These are phyloP conservation scores for Camelina sativa DNA, from an alignment of 345 rosid species.

Conservation along the genomic window DNA sequence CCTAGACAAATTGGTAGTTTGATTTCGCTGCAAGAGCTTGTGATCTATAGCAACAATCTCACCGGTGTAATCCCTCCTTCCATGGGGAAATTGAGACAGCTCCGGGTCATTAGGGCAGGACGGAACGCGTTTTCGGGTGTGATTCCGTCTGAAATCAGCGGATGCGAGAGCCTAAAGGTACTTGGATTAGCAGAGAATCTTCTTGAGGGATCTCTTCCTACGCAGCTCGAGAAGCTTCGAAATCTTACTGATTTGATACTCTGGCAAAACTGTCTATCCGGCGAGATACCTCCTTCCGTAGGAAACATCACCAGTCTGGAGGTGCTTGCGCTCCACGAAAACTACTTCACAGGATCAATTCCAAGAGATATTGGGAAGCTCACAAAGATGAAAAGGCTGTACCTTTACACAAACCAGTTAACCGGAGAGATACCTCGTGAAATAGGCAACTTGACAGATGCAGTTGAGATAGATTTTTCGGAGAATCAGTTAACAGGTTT, in stretches of 20 bases:
- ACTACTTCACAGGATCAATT: conserved; percentile 61
- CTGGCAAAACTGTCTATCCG: conserved; percentile 73
- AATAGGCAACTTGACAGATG: conserved; percentile 58
- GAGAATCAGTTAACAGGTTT: conserved; percentile 69
- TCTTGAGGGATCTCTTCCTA: conserved; percentile 72
- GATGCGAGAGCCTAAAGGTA: conserved; percentile 67
- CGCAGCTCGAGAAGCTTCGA: conserved; percentile 57
- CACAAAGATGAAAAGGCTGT: conserved; percentile 56
- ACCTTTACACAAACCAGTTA: conserved; percentile 68
- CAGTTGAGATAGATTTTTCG: conserved; percentile 77
- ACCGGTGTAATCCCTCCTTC: conserved; percentile 68
- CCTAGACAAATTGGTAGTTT: conserved; percentile 60
- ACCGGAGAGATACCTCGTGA: conserved; percentile 76
- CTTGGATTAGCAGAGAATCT: conserved; percentile 82
- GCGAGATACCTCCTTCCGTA: conserved; percentile 63
- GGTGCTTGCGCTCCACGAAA: conserved; percentile 77
- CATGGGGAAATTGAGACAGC: conserved; percentile 54
- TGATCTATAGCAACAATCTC: conserved; percentile 70
- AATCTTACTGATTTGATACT: conserved; percentile 68
- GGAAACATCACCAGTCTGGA: conserved; percentile 66
- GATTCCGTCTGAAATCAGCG: conserved; percentile 71
- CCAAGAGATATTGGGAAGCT: conserved; percentile 69
- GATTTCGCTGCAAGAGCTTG: conserved; percentile 64
- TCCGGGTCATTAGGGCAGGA: conserved; percentile 69
- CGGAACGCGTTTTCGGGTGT: conserved; percentile 67